These are phyloP conservation scores for Gracilaria caudata DNA, from an alignment of 23 red algal species.

Conservation along the genomic window DNA sequence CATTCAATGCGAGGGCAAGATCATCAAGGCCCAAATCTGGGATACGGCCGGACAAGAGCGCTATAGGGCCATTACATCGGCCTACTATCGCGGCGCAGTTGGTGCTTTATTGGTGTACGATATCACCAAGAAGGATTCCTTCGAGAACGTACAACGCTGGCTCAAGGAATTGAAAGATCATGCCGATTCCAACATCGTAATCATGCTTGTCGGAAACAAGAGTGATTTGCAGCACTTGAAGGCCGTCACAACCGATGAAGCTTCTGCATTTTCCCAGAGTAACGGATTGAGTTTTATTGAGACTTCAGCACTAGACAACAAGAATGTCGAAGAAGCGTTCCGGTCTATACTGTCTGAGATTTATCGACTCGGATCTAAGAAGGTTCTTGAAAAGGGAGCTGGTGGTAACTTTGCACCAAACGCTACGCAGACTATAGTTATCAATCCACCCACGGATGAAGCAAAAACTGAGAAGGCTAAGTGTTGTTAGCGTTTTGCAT, in stretches of 20 bases:
- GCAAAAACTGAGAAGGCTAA: conserved; percentile 64
- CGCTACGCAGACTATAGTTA: conserved; percentile 71
- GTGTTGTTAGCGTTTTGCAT: conserved; percentile 47
- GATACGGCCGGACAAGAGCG: conserved; percentile 97
- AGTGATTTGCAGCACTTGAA: conserved; percentile 91
- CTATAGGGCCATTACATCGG: conserved; percentile 96
- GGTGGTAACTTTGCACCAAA: conserved; percentile 61
- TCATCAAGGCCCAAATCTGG: conserved; percentile 98
- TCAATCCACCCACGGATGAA: conserved; percentile 75
- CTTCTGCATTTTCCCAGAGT: conserved; percentile 72
- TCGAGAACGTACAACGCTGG: conserved; percentile 92
- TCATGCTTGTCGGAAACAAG: conserved; percentile 98
- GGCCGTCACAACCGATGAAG: conserved; percentile 90
- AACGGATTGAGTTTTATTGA: conserved; percentile 89
- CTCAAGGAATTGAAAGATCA: conserved; percentile 95
- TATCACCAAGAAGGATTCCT: conserved; percentile 90
- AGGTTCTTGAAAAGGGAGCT: conserved; percentile 64
- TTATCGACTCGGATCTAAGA: conserved; percentile 74
- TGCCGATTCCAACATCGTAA: conserved; percentile 94
- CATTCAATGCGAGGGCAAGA: conserved; percentile 93
- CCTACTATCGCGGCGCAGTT: conserved; percentile 95
- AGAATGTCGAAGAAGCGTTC: conserved; percentile 91
- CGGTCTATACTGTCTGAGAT: conserved; percentile 90
- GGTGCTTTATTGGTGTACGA: conserved; percentile 94
- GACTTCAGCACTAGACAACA: conserved; percentile 89